Conservation (phyloP, 2,329 filamentous ascomycete species). For the Aureobasidium uvarum region DNA sequence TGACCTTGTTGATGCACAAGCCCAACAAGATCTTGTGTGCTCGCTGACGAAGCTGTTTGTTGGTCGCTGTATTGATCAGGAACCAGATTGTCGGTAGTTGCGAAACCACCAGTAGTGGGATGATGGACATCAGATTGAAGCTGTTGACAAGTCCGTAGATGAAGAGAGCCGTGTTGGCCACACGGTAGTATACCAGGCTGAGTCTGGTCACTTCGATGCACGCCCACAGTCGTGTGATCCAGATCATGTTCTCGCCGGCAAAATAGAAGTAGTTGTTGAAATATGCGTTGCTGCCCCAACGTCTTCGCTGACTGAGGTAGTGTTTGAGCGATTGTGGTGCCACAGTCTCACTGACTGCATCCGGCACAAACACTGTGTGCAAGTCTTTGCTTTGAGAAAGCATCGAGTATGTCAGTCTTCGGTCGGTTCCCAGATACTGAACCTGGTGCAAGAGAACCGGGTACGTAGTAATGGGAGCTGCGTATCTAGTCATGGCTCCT, state of each 20-base stretch:
- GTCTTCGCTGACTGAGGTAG: conserved; percentile 39
- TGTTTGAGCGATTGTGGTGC: conserved; percentile 40
- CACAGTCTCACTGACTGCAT: conserved; percentile 40
- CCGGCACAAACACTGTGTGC: conserved; percentile 38
- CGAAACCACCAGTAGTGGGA: conserved; percentile 30
- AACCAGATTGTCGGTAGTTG: conserved; percentile 33
- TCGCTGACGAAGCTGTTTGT: conserved; percentile 30
- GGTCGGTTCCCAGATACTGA: conserved; percentile 33
- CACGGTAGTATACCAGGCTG: conserved; percentile 40
- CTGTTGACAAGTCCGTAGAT: conserved; percentile 31
- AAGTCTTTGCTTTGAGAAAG: conserved; percentile 30
- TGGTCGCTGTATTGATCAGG: conserved; percentile 28
- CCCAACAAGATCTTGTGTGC: conserved; percentile 32
- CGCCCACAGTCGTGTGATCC: conserved; percentile 37
- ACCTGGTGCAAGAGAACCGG: conserved; percentile 33
- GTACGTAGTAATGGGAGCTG: conserved; percentile 32
- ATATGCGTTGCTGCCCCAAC: conserved; percentile 42
- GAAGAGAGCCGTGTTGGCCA: conserved; percentile 39
- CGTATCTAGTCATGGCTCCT: conserved; percentile 32
- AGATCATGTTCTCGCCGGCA: conserved; percentile 41
- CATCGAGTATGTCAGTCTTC: conserved; percentile 33
- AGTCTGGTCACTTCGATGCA: conserved; percentile 38
- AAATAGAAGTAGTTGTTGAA: conserved; percentile 43
- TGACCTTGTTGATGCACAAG: conserved; percentile 31
- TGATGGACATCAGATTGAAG: conserved; percentile 30